Evolutionary conservation across 768 basidiomycete genomes (phyloP).

Genomic region (Clavaria fumosa): DNA sequence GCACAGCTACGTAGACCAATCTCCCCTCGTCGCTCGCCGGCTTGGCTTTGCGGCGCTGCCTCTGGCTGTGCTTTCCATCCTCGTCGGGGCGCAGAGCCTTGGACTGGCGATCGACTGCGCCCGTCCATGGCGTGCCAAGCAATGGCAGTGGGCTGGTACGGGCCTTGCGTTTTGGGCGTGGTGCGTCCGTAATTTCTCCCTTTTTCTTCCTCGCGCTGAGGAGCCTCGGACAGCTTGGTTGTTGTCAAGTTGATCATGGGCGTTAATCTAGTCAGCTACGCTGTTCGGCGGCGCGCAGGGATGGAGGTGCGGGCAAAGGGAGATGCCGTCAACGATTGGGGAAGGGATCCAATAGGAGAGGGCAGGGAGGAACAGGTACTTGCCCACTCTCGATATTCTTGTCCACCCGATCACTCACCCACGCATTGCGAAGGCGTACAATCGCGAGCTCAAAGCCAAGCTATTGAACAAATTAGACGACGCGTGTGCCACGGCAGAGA

Average conservation of each 20-base stretch:
- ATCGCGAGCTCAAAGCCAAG: slow-evolving; percentile 60
- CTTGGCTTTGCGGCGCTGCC: slow-evolving; percentile 91
- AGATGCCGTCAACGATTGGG: slow-evolving; percentile 76
- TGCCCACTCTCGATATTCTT: not conserved
- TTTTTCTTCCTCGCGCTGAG: not conserved
- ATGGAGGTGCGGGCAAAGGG: slow-evolving; percentile 65
- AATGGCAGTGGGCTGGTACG: slow-evolving; percentile 49
- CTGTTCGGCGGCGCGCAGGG: slow-evolving; percentile 52
- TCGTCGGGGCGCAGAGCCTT: slow-evolving; percentile 63
- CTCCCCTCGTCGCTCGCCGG: slow-evolving; percentile 83
- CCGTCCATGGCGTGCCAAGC: slow-evolving; percentile 32
- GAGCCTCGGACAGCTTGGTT: slow-evolving; percentile 38
- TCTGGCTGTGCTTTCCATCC: slow-evolving; percentile 65
- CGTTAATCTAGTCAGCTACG: slow-evolving; percentile 73
- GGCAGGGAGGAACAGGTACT: slow-evolving; percentile 68
- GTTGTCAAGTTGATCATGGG: slow-evolving; percentile 90
- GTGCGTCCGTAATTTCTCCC: slow-evolving; percentile 25
- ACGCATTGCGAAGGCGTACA: slow-evolving; percentile 42
- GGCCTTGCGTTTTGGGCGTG: slow-evolving; percentile 71
- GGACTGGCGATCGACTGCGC: slow-evolving; percentile 35
- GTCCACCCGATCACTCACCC: not conserved
- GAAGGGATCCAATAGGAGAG: slow-evolving; percentile 84
- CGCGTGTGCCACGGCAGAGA: slow-evolving; percentile 48
- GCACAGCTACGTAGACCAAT: slow-evolving; percentile 91
- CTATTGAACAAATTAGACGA: slow-evolving; percentile 60